Conservation (phyloP, 306 rosid genomes). For the Benincasa hispida region DNA sequence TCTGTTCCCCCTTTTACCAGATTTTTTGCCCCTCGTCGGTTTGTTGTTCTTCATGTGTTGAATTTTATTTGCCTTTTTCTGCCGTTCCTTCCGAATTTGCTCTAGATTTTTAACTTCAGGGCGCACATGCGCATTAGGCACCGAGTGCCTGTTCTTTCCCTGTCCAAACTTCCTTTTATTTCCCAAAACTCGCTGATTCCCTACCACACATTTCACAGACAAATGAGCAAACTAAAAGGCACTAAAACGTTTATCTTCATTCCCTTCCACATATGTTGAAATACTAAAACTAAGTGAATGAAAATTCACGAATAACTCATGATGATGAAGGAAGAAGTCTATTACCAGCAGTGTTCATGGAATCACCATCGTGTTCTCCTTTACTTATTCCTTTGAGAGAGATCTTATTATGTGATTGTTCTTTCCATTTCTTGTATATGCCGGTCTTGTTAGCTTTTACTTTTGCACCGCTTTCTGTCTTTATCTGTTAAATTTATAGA, state of each 20-base stretch:
- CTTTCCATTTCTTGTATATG: conserved; percentile 81
- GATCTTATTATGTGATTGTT: conserved; percentile 53
- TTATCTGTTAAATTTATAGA: conserved; percentile 32
- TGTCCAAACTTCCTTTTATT: neutral
- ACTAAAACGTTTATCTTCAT: neutral
- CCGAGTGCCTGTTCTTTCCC: neutral
- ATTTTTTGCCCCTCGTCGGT: conserved; percentile 38
- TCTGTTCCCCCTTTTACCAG: conserved; percentile 42
- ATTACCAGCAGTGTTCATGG: conserved; percentile 37
- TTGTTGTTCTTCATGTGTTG: conserved; percentile 46
- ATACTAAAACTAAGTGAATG: neutral
- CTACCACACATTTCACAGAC: neutral
- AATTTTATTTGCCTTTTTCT: conserved; percentile 42
- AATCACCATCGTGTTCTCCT: conserved; percentile 38
- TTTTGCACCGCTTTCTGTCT: conserved; percentile 89
- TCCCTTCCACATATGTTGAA: neutral
- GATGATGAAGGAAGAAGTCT: neutral
- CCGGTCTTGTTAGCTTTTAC: conserved; percentile 72
- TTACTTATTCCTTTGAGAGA: conserved; percentile 34
- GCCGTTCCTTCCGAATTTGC: conserved; percentile 76
- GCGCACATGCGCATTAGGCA: neutral
- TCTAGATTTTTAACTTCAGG: conserved; percentile 23
- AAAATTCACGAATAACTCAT: neutral
- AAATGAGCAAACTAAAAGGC: neutral
- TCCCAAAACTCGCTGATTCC: neutral